Evolutionary conservation across 371 early-diverging fungal genomes (phyloP).

Genomic region (Paraphysoderma sedebokerense): DNA sequence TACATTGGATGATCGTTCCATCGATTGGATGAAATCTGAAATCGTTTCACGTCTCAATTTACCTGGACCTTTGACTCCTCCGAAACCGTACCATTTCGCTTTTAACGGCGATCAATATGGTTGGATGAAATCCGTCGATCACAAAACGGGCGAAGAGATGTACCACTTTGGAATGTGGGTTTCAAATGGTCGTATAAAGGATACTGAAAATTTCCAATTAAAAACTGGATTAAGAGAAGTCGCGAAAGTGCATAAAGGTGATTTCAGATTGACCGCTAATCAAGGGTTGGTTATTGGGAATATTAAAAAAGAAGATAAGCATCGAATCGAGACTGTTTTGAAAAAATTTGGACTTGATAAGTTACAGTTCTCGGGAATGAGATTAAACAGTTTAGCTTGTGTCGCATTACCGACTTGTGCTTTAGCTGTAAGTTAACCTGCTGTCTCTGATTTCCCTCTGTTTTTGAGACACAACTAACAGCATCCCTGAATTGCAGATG

Average conservation of each 20-base stretch:
- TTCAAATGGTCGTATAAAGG: conserved; percentile 81
- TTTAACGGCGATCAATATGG: conserved; percentile 86
- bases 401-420: conserved; percentile 86
- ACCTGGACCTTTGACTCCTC: conserved; percentile 40
- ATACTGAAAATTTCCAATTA: conserved; percentile 52
- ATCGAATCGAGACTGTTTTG: conserved; percentile 47
- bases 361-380: conserved; percentile 51
- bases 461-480: no score
- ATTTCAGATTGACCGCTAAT: conserved; percentile 78
- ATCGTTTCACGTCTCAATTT: conserved; percentile 62
- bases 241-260: conserved; percentile 54
- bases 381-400: conserved; percentile 84
- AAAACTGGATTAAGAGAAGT: conserved; percentile 65
- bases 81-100: conserved; percentile 52
- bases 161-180: conserved; percentile 80
- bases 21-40: conserved; percentile 73
- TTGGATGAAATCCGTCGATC: conserved; percentile 44
- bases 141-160: conserved; percentile 29
- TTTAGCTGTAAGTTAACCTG: no score
- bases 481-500: no score
- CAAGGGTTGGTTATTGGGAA: conserved; percentile 70
- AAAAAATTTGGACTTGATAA: conserved; percentile 65
- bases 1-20: conserved; percentile 81
- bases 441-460: no score
- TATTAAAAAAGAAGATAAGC: conserved; percentile 49